A percentile compares a stretch with the other conserved stretches of the same genome.
These are phyloP conservation scores for Primulina huaijiensis DNA, from an alignment of 257 asterid species.

Conservation along the genomic window DNA sequence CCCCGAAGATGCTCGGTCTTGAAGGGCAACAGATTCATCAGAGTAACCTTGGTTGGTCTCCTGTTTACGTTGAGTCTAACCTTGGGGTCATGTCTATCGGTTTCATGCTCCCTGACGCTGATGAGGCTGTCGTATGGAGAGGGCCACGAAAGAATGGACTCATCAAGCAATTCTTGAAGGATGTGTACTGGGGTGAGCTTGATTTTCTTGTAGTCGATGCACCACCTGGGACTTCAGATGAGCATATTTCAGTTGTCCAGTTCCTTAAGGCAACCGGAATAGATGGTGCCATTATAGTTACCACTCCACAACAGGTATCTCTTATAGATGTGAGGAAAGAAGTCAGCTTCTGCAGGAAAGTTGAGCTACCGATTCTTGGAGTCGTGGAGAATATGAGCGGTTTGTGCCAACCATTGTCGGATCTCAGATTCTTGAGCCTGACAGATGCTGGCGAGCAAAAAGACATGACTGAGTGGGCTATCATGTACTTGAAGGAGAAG, in stretches of 20 bases:
- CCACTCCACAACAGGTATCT: slow-evolving; percentile 93
- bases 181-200: slow-evolving; percentile 87
- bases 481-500: slow-evolving; percentile 53
- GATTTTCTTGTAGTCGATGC: slow-evolving; percentile 92
- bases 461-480: slow-evolving; percentile 61
- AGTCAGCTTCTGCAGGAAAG: slow-evolving; percentile 85
- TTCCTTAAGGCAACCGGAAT: slow-evolving; percentile 75
- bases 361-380: slow-evolving; percentile 68
- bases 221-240: slow-evolving; percentile 96
- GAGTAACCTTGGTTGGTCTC: slow-evolving; percentile 88
- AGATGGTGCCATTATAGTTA: slow-evolving; percentile 84
- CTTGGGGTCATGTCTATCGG: slow-evolving; percentile 84
- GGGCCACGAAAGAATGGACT: slow-evolving; percentile 85
- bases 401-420: slow-evolving; percentile 58
- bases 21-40: slow-evolving; percentile 78
- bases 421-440: slow-evolving; percentile 45
- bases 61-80: slow-evolving; percentile 79
- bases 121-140: slow-evolving; percentile 52
- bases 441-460: slow-evolving; percentile 48
- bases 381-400: slow-evolving; percentile 97
- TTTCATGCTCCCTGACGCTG: slow-evolving; percentile 54
- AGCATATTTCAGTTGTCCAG: slow-evolving; percentile 80
- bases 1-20: slow-evolving; percentile 83
- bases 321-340: slow-evolving; percentile 87
- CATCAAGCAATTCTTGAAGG: slow-evolving; percentile 77